These are phyloP conservation scores for Talaromyces sp. DNA, from an alignment of 2,329 filamentous ascomycete genomes.

Conservation along the genomic window DNA sequence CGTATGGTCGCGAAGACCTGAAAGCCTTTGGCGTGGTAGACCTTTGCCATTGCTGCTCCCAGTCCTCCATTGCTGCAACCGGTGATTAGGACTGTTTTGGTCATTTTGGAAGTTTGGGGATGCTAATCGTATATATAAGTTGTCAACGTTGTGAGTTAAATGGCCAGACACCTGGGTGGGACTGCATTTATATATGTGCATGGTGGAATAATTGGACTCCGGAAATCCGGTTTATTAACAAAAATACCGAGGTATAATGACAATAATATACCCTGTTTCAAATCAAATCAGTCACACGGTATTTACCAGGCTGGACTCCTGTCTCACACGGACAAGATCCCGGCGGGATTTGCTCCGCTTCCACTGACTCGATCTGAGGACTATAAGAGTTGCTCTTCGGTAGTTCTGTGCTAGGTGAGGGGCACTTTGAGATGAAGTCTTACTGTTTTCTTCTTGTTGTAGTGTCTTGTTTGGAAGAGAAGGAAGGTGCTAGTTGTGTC, in stretches of 20 bases:
- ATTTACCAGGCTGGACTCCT: background rate
- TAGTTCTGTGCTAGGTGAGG: background rate
- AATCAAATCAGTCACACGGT: background rate
- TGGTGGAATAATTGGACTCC: background rate
- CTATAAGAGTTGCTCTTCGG: background rate
- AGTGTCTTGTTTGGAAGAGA: no score
- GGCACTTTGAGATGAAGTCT: background rate
- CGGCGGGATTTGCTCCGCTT: background rate
- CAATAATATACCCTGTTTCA: background rate
- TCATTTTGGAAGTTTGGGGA: background rate
- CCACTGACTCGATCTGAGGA: background rate
- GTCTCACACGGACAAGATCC: background rate
- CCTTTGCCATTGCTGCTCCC: slow-evolving; percentile 27
- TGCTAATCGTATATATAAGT: background rate
- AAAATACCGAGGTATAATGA: background rate
- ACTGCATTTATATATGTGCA: background rate
- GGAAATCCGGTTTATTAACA: background rate
- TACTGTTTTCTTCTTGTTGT: background rate
- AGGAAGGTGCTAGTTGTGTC: no score
- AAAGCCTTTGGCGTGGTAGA: slow-evolving; percentile 25
- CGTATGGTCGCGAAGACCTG: slow-evolving; percentile 34
- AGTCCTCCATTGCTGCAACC: slow-evolving; percentile 33
- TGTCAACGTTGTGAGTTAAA: background rate
- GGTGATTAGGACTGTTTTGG: slow-evolving; percentile 26
- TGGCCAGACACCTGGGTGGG: background rate